Percentiles rank a stretch among this genome's conserved stretches.
Evolutionary conservation across 2,329 filamentous ascomycete genomes (phyloP).

Genomic region (Aspergillus ochraceus): DNA sequence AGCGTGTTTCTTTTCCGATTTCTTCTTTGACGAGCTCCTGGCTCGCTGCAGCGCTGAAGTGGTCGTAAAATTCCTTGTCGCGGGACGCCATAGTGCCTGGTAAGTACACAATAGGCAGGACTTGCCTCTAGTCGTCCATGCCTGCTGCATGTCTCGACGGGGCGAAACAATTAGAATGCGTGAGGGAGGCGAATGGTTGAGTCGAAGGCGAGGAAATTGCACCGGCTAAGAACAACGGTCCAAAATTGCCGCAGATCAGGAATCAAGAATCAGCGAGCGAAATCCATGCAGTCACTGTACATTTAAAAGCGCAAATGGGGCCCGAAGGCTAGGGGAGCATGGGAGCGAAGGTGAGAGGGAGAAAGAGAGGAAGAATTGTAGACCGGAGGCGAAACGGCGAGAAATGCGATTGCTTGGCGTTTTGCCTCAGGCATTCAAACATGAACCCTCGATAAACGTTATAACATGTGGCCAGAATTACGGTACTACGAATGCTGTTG

Average conservation of each 20-base stretch:
- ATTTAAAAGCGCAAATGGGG: no score
- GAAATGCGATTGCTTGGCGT: no score
- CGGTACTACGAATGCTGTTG: no score
- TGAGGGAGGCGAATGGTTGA: not conserved
- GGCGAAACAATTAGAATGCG: not conserved
- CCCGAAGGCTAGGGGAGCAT: no score
- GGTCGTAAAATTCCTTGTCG: conserved; percentile 32
- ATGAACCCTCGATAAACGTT: no score
- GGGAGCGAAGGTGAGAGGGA: no score
- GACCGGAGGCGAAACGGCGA: no score
- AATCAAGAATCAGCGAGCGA: not conserved
- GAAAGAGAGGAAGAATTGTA: no score
- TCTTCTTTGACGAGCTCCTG: conserved; percentile 14
- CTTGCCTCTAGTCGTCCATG: conserved; percentile 35
- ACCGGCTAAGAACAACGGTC: not conserved
- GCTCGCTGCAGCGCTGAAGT: conserved; percentile 27
- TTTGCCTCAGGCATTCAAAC: no score
- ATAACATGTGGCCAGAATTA: no score
- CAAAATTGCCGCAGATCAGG: not conserved
- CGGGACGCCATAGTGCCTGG: conserved; percentile 29
- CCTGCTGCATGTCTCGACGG: conserved; percentile 43
- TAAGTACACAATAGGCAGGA: conserved; percentile 46
- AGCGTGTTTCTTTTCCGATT: not conserved
- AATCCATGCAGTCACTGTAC: not conserved
- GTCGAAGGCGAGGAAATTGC: not conserved